Conservation (phyloP, 75 land plant species). For the Pinus taeda region DNA sequence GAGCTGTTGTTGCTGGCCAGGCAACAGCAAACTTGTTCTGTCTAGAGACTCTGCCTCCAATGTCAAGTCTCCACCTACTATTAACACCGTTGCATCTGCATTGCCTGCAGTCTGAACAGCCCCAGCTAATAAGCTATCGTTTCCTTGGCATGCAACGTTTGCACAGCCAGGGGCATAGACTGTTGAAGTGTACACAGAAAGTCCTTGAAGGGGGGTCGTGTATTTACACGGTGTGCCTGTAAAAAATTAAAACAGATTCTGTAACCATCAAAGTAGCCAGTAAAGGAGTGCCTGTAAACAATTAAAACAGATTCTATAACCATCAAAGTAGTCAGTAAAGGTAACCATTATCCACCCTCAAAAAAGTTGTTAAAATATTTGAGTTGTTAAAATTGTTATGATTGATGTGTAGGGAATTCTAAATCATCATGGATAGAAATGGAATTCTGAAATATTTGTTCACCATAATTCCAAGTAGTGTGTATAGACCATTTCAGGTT, state of each 20-base stretch:
- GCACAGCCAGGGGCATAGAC: neutral
- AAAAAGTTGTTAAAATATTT: no score
- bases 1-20: constrained; percentile 81
- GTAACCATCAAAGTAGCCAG: neutral
- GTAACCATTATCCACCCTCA: neutral
- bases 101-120: constrained; percentile 53
- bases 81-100: constrained; percentile 77
- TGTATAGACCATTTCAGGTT: no score
- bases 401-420: no score
- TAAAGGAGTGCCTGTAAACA: no score
- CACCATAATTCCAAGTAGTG: no score
- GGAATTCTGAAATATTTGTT: no score
- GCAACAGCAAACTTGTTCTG: constrained; percentile 59
- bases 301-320: no score
- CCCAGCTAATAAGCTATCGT: constrained; percentile 26
- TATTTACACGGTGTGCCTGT: constrained; percentile 21
- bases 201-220: constrained; percentile 27
- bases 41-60: constrained; percentile 72
- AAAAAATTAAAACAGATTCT: neutral
- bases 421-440: no score
- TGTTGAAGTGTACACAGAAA: neutral
- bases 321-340: neutral
- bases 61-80: constrained; percentile 78
- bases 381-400: no score
- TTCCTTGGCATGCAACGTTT: constrained; percentile 42